A percentile compares a stretch with the other conserved stretches of the same genome.
Evolutionary conservation across 768 basidiomycete genomes (phyloP).

Genomic region (Mycena kentingensis): DNA sequence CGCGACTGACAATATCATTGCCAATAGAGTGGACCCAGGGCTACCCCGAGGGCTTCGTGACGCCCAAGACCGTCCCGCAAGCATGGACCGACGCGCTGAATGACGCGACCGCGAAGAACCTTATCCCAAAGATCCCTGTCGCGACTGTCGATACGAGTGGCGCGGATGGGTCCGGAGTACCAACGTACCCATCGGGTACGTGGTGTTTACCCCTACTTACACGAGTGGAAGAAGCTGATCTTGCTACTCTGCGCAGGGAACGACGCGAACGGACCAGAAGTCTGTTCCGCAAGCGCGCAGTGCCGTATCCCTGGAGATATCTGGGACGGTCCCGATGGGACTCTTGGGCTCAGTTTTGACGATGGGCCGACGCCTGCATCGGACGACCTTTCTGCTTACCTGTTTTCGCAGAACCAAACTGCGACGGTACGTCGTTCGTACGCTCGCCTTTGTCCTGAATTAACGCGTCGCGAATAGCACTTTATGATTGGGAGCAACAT

Average conservation of each 20-base stretch:
- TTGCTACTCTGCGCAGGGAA: too few species aligned
- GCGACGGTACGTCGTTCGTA: slow-evolving; percentile 50
- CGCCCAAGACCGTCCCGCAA: neutral
- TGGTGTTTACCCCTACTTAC: neutral
- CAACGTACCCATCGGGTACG: neutral
- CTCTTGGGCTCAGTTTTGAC: slow-evolving; percentile 71
- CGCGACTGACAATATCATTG: neutral
- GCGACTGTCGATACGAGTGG: neutral
- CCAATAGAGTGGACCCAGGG: neutral
- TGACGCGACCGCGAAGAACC: neutral
- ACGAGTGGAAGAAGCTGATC: too few species aligned
- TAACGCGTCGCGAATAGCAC: slow-evolving; percentile 48
- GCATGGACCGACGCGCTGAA: neutral
- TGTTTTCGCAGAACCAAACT: slow-evolving; percentile 60
- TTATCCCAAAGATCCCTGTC: neutral
- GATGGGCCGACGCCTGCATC: slow-evolving; percentile 67
- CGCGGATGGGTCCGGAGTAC: neutral
- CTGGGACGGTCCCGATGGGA: slow-evolving; percentile 75
- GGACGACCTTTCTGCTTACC: slow-evolving; percentile 60
- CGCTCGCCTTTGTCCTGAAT: neutral
- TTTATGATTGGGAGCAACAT: slow-evolving; percentile 64
- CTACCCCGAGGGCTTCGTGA: neutral
- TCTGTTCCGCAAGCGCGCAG: slow-evolving; percentile 63
- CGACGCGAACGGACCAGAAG: slow-evolving; percentile 44
- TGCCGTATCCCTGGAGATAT: slow-evolving; percentile 50